These are phyloP conservation scores for Leishmania amazonensis DNA, from an alignment of 208 protist species.

Conservation along the genomic window DNA sequence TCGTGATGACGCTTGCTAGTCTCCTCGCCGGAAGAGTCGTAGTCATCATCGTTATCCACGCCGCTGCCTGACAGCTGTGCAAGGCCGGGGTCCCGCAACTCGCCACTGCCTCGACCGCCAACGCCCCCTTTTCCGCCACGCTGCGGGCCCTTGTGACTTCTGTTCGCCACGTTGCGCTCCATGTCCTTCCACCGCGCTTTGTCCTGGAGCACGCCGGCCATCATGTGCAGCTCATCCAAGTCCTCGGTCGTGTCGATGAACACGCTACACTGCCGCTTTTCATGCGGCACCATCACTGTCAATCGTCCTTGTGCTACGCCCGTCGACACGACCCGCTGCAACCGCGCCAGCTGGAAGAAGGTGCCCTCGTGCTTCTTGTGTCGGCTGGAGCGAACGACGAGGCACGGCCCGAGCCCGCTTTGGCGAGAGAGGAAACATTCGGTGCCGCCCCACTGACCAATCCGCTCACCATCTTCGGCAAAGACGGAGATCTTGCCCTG, in stretches of 20 bases:
- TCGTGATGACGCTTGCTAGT: not conserved
- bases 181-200: constrained; percentile 51
- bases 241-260: constrained; percentile 72
- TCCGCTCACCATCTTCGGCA: constrained; percentile 61
- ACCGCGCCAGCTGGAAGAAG: constrained; percentile 62
- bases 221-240: constrained; percentile 59
- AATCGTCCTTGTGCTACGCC: constrained; percentile 65
- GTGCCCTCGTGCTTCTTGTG: constrained; percentile 71
- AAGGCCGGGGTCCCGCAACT: constrained; percentile 16
- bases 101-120: not conserved
- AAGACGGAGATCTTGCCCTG: constrained; percentile 62
- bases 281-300: constrained; percentile 70
- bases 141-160: not conserved
- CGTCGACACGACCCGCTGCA: constrained; percentile 58
- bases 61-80: constrained; percentile 6
- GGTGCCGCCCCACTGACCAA: constrained; percentile 84
- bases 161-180: constrained; percentile 67
- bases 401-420: constrained; percentile 66
- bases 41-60: constrained; percentile 9
- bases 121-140: not conserved
- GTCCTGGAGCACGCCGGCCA: constrained; percentile 70
- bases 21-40: not conserved
- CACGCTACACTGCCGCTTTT: constrained; percentile 53
- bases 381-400: constrained; percentile 71
- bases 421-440: constrained; percentile 86